A percentile compares a stretch with the other conserved stretches of the same genome.
These are phyloP conservation scores for Ascochyta pisi DNA, from an alignment of 2,329 filamentous ascomycete species.

Conservation along the genomic window DNA sequence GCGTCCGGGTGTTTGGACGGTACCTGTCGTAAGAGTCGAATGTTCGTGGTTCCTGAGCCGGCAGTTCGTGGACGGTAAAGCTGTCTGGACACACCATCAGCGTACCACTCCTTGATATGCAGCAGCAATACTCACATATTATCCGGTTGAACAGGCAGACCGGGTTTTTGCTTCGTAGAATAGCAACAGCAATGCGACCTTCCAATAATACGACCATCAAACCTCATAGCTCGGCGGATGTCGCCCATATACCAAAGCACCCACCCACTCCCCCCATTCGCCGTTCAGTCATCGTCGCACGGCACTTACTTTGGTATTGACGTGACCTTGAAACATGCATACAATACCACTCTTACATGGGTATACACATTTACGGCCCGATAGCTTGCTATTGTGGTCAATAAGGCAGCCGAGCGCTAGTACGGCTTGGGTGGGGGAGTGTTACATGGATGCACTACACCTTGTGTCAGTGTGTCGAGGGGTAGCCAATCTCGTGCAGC, in stretches of 20 bases:
- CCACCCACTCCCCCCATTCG: background rate
- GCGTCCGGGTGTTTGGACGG: background rate
- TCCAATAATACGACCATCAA: background rate
- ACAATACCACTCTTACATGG: slow-evolving; percentile 33
- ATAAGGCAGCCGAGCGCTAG: slow-evolving; percentile 12
- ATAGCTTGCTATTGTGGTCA: slow-evolving; percentile 18
- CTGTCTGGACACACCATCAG: slow-evolving; percentile 13
- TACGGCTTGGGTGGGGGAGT: background rate
- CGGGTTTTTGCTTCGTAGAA: background rate
- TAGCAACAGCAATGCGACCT: background rate
- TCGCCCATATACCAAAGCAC: background rate
- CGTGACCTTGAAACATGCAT: slow-evolving; percentile 24
- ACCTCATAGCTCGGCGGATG: background rate
- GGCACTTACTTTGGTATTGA: slow-evolving; percentile 2
- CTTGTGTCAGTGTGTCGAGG: background rate
- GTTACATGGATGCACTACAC: slow-evolving; percentile 2
- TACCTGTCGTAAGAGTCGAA: slow-evolving; percentile 4
- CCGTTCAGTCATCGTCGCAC: background rate
- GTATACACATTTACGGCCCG: background rate
- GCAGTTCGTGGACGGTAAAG: slow-evolving; percentile 6
- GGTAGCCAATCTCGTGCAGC: background rate
- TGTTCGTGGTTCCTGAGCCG: slow-evolving; percentile 4
- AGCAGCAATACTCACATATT: background rate
- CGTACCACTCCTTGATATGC: background rate
- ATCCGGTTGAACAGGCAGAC: background rate